Evolutionary conservation across 75 land plant species (phyloP), one percentile per base, ranked within the genome.

Genomic region (Azolla pinnata): DNA sequence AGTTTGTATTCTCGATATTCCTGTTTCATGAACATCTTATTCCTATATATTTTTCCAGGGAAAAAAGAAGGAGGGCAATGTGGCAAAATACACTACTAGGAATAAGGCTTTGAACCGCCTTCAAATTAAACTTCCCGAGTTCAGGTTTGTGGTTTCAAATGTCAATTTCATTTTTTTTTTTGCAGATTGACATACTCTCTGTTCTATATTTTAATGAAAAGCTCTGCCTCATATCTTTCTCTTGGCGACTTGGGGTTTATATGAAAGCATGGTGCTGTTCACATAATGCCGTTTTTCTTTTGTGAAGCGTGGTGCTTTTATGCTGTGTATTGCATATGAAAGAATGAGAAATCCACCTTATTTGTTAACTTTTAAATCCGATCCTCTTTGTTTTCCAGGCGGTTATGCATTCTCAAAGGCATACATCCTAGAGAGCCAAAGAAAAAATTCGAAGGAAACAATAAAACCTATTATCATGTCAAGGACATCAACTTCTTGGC

Each of bases 11-110:
- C n/a, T n/a, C n/a, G n/a, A n/a, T n/a, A n/a, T n/a, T n/a, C n/a
- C n/a, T n/a, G n/a, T n/a, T n/a, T n/a, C n/a, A n/a, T n/a, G n/a
- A n/a, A n/a, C n/a, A n/a, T n/a, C n/a, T n/a, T n/a, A 35, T 35
- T n/a, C 50, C 63, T 57, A 1, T 34, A 25, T 32, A 44, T 0
- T 44, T 55, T 54, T 75, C 0, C 69, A 87, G 88, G 88, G 88
- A 0, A 84, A 82, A 86, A 80, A 84, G 67, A 92, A 88, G 72
- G 97, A 88, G 68, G 98, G 99, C 48, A 85, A 75, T 63, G 87
- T 79, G 0, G 99, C 96, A 32, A 89, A 74, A 62, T 95, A 83
- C 61, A 77, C 79, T 1, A 95, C 99, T 30, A 86, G 97, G 54
- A 77, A 83, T n/a, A 87, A 83, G 67, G 99, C 88, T 18, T 59